Evolutionary conservation across 257 asterid genomes (phyloP).

Genomic region (Misopates orontium): DNA sequence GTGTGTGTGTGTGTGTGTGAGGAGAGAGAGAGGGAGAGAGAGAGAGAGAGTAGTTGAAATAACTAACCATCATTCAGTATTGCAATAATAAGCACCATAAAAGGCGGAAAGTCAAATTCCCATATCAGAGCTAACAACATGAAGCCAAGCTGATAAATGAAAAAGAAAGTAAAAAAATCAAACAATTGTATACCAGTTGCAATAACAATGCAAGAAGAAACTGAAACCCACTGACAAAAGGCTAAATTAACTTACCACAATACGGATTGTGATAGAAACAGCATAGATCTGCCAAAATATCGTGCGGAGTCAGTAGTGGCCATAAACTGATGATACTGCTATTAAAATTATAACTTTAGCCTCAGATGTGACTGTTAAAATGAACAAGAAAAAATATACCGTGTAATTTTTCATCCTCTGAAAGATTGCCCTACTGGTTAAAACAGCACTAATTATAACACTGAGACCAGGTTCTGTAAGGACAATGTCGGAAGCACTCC

Average conservation of each 20-base stretch:
- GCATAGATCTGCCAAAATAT: constrained; percentile 82
- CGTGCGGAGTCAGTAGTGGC: no score
- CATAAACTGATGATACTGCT: no score
- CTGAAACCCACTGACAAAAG: constrained; percentile 6
- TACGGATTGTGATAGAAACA: constrained; percentile 97
- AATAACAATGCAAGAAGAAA: background rate
- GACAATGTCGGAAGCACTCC: constrained; percentile 97
- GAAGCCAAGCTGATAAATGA: constrained; percentile 79
- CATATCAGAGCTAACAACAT: constrained; percentile 95
- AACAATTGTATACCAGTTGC: constrained; percentile 10
- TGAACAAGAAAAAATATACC: constrained; percentile 38
- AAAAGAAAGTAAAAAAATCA: constrained; percentile 22
- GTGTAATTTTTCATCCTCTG: constrained; percentile 99
- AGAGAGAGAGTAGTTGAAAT: no score
- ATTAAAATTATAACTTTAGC: background rate
- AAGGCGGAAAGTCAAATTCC: constrained; percentile 96
- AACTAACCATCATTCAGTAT: constrained; percentile 84
- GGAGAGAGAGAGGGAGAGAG: no score
- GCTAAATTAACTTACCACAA: constrained; percentile 66
- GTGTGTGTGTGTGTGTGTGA: no score
- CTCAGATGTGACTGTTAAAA: no score
- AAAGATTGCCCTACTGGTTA: constrained; percentile 95
- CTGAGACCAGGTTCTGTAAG: constrained; percentile 99
- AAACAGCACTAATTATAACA: constrained; percentile 96
- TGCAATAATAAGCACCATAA: constrained; percentile 99